Evolutionary conservation across 441 rosid species (phyloP).

Genomic region (Isatis lusitanica): DNA sequence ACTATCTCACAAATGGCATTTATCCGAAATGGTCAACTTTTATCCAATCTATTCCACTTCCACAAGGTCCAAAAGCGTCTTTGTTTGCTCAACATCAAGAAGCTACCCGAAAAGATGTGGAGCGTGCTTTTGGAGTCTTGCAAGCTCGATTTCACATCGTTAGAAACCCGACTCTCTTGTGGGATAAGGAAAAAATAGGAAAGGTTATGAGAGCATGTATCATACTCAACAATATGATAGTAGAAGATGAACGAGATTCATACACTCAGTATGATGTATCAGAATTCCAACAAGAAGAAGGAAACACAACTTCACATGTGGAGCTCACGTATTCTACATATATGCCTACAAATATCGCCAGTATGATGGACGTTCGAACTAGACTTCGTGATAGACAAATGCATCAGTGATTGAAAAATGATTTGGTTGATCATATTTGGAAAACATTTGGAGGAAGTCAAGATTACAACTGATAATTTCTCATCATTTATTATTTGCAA

Average conservation of each 20-base stretch:
- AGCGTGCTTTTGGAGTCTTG: not conserved
- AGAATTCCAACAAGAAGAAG: not conserved
- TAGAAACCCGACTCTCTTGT: not conserved
- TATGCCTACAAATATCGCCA: not conserved
- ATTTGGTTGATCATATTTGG: not conserved
- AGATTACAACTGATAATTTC: no score
- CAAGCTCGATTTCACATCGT: not conserved
- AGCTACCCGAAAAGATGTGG: not conserved
- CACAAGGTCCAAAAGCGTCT: not conserved
- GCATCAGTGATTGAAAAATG: not conserved
- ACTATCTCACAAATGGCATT: no score
- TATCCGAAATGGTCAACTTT: not conserved
- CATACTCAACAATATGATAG: not conserved
- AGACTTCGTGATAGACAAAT: not conserved
- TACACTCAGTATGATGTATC: not conserved
- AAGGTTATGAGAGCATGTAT: not conserved
- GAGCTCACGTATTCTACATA: not conserved
- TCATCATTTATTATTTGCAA: no score
- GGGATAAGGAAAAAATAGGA: not conserved
- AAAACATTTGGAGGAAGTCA: no score
- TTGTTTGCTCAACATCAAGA: not conserved
- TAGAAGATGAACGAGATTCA: not conserved
- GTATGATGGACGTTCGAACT: not conserved
- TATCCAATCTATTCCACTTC: not conserved
- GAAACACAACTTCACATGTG: not conserved